phyloP scores from a whole-genome alignment of 768 basidiomycete genomes.

The Mycena alexandri region DNA sequence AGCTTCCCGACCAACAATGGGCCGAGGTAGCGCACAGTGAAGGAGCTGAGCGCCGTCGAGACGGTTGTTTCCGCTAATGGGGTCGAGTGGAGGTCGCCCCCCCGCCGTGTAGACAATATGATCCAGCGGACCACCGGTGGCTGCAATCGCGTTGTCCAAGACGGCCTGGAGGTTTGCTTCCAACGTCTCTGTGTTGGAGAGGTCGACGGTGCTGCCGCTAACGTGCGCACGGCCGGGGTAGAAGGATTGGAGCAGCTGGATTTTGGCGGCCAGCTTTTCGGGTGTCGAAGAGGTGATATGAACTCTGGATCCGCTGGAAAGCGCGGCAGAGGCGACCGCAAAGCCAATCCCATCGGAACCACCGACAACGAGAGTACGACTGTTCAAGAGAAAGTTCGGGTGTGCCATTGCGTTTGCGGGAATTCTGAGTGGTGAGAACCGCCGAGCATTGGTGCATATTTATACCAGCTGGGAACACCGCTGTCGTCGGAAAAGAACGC shows the following conservation, averaged over 20 bases:
- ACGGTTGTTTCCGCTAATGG: constrained; percentile 7
- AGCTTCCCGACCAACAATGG: constrained; percentile 13
- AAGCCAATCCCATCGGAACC: constrained; percentile 13
- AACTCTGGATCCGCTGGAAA: constrained; percentile 15
- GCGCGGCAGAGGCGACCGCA: constrained; percentile 15
- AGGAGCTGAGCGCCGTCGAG: neutral
- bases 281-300: constrained; percentile 10
- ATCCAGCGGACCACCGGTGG: constrained; percentile 15
- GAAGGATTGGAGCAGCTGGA: constrained; percentile 11
- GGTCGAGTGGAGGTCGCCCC: neutral
- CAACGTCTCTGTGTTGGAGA: constrained; percentile 14
- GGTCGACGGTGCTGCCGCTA: constrained; percentile 13
- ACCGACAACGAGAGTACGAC: constrained; percentile 12
- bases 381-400: constrained; percentile 10
- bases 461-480: too few species aligned
- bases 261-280: constrained; percentile 7
- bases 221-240: constrained; percentile 9
- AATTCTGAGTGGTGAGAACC: too few species aligned
- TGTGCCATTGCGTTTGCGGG: neutral
- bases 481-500: too few species aligned
- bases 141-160: too few species aligned
- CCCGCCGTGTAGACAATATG: neutral
- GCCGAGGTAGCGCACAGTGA: constrained; percentile 12
- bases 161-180: constrained; percentile 11
- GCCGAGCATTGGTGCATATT: too few species aligned